These are phyloP conservation scores for Hibiscus tridactylites DNA, from an alignment of 345 rosid species.

Conservation along the genomic window DNA sequence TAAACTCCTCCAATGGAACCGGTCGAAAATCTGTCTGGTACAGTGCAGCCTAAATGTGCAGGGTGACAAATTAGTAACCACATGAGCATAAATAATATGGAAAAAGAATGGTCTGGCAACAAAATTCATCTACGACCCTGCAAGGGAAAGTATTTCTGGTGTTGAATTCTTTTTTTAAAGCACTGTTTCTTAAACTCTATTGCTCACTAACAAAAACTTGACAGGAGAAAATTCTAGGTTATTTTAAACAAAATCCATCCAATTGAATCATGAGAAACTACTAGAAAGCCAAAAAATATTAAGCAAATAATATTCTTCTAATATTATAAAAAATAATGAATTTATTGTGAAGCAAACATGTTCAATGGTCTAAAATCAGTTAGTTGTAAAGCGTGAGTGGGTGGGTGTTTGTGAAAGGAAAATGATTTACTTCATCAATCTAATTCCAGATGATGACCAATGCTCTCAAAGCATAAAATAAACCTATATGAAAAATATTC, in stretches of 20 bases:
- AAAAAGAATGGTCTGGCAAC: neutral
- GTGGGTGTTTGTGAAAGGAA: neutral
- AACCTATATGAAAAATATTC: neutral
- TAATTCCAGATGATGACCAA: neutral
- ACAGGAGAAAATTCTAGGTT: neutral
- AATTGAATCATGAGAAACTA: neutral
- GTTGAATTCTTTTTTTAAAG: slow-evolving; percentile 4
- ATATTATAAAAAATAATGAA: too few relatives aligned
- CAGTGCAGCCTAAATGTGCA: slow-evolving; percentile 65
- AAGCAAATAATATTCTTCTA: neutral
- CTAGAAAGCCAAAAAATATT: neutral
- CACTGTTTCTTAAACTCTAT: neutral
- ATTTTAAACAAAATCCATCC: neutral
- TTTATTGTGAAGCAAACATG: neutral
- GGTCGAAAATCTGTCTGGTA: slow-evolving; percentile 95
- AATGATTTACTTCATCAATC: neutral
- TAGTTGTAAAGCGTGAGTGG: neutral
- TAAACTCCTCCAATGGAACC: slow-evolving; percentile 84
- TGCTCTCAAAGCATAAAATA: neutral
- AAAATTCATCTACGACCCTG: neutral
- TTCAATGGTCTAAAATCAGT: neutral
- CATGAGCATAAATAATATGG: neutral
- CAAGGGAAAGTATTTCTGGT: neutral
- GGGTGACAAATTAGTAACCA: slow-evolving; percentile 4
- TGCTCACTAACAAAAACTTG: neutral